phyloP scores from a whole-genome alignment of 1,284 basidiomycete genomes.

The Phellopilus nigrolimitatus region DNA sequence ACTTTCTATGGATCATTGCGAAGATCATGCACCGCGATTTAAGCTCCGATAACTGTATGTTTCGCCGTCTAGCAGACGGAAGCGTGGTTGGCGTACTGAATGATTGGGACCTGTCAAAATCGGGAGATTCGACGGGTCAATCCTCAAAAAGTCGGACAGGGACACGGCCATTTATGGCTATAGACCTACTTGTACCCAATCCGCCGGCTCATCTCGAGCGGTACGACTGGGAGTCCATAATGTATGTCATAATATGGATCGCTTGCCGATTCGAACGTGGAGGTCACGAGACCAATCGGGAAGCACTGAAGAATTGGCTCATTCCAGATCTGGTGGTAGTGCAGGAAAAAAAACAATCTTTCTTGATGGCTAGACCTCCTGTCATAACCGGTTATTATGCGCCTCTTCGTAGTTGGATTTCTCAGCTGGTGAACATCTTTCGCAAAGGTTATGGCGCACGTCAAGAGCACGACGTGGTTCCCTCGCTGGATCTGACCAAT shows the following conservation, averaged over 20 bases:
- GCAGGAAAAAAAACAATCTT: neutral
- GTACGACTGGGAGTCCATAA: neutral
- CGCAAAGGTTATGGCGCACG: too few relatives aligned
- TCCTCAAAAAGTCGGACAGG: neutral
- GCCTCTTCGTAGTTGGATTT: too few relatives aligned
- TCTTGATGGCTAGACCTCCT: too few relatives aligned
- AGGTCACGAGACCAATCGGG: neutral
- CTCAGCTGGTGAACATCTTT: too few relatives aligned
- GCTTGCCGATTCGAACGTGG: neutral
- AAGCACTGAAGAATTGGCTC: neutral
- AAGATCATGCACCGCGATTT: neutral
- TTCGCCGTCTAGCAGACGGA: neutral
- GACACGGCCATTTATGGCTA: neutral
- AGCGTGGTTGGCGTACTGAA: neutral
- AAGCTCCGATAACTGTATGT: neutral
- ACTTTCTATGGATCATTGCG: neutral
- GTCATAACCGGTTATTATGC: too few relatives aligned
- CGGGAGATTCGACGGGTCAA: neutral
- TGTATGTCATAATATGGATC: neutral
- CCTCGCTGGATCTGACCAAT: too few relatives aligned
- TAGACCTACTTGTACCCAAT: neutral
- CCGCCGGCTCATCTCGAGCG: neutral
- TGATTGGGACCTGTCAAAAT: neutral
- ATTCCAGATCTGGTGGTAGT: neutral
- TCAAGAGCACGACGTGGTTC: too few relatives aligned